Evolutionary conservation across 345 rosid species (phyloP).

Genomic region (Draba incana): DNA sequence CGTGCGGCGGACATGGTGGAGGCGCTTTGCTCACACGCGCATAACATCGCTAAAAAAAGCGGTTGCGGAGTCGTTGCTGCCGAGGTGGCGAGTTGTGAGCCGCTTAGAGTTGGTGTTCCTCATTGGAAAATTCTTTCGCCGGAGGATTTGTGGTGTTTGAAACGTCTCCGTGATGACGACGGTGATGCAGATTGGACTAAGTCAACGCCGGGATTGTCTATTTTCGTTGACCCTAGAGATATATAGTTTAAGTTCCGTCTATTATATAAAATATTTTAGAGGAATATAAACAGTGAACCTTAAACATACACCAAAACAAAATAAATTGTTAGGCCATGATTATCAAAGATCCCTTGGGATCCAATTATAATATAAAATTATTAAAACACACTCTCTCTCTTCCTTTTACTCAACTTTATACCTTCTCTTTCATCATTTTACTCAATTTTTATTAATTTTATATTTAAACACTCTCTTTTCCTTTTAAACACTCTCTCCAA

Average conservation of each 20-base stretch:
- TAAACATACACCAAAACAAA: not conserved
- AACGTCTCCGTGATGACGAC: constrained; percentile 80
- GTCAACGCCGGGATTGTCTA: constrained; percentile 75
- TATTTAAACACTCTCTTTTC: too few species aligned
- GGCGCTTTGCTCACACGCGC: constrained; percentile 79
- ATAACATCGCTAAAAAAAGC: constrained; percentile 70
- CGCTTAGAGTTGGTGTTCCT: constrained; percentile 70
- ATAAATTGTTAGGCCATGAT: too few species aligned
- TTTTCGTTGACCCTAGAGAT: constrained; percentile 98
- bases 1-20: constrained; percentile 60
- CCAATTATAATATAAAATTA: too few species aligned
- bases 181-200: constrained; percentile 87
- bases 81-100: constrained; percentile 75
- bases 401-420: too few species aligned
- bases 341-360: too few species aligned
- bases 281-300: constrained; percentile 5
- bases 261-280: constrained; percentile 2
- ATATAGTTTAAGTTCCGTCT: constrained; percentile 37
- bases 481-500: too few species aligned
- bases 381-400: too few species aligned
- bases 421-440: too few species aligned
- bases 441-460: too few species aligned
- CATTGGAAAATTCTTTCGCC: constrained; percentile 81
- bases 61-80: constrained; percentile 81
- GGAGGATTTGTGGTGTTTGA: constrained; percentile 90